phyloP scores from a whole-genome alignment of 495 filamentous ascomycete species.

The Trichoderma virens region DNA sequence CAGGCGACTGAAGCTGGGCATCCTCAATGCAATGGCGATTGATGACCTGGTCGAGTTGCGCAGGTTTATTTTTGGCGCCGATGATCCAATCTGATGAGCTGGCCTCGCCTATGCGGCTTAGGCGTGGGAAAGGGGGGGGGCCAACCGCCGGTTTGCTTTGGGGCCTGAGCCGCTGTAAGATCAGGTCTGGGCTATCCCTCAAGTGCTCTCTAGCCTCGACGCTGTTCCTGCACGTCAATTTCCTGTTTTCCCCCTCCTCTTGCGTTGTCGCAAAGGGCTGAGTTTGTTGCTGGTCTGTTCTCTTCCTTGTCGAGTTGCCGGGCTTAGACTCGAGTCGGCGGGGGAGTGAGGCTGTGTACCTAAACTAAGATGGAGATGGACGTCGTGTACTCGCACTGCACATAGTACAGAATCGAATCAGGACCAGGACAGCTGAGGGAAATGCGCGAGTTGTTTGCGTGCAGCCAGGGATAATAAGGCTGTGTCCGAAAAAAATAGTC shows the following conservation, averaged over 20 bases:
- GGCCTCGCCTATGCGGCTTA: not conserved
- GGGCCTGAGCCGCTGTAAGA: too few species aligned
- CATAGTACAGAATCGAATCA: too few species aligned
- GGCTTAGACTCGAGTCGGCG: not conserved
- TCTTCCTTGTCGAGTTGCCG: not conserved
- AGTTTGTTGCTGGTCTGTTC: not conserved
- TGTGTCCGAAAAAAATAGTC: too few species aligned
- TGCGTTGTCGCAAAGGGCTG: not conserved
- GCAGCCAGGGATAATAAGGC: too few species aligned
- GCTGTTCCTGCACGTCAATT: too few species aligned
- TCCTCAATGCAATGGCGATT: not conserved
- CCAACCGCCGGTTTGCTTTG: not conserved
- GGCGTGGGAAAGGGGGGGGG: not conserved
- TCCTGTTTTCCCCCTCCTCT: not conserved
- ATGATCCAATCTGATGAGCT: not conserved
- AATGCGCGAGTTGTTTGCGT: too few species aligned
- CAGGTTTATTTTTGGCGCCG: constrained; percentile 1
- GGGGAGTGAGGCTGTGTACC: not conserved
- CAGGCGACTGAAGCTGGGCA: constrained; percentile 10
- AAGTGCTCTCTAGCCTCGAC: too few species aligned
- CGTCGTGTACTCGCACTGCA: too few species aligned
- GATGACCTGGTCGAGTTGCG: not conserved
- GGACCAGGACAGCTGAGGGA: too few species aligned
- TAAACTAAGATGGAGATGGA: too few species aligned
- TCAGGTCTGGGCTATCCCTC: too few species aligned